A percentile compares a stretch with the other conserved stretches of the same genome.
These are phyloP conservation scores for Exserohilum turcica DNA, from an alignment of 2,329 filamentous ascomycete species.

Conservation along the genomic window DNA sequence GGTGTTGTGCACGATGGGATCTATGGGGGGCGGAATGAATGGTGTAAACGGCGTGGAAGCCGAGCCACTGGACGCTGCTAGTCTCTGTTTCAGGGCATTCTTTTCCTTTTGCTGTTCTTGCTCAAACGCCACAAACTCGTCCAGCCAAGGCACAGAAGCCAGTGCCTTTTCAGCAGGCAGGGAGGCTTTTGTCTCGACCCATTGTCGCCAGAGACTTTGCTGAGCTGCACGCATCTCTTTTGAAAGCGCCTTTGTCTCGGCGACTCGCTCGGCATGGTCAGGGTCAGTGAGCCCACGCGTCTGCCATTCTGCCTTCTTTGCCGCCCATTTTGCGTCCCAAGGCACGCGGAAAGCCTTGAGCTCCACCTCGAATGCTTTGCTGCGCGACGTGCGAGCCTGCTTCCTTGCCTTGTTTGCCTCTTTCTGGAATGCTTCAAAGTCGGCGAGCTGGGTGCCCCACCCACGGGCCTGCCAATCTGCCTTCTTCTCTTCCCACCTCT, in stretches of 20 bases:
- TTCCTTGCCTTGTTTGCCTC: not conserved
- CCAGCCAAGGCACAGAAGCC: conserved; percentile 4
- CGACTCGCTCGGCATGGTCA: not conserved
- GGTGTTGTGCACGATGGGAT: conserved; percentile 31
- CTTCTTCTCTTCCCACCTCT: conserved; percentile 14
- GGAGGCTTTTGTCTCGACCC: not conserved
- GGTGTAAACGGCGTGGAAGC: conserved; percentile 25
- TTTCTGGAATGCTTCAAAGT: conserved; percentile 1
- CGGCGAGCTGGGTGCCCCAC: conserved; percentile 2
- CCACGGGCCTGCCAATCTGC: conserved; percentile 4
- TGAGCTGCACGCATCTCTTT: not conserved
- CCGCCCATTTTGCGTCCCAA: not conserved
- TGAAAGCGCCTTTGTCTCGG: not conserved
- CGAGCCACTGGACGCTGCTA: not conserved
- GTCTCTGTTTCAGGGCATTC: conserved; percentile 16
- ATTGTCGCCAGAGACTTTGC: not conserved
- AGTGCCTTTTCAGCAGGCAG: not conserved
- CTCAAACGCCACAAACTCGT: conserved; percentile 6
- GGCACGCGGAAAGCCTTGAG: not conserved
- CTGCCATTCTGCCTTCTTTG: conserved; percentile 1
- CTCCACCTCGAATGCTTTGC: not conserved
- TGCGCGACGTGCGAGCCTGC: not conserved
- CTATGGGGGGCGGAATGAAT: conserved; percentile 28
- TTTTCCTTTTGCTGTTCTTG: conserved; percentile 4
- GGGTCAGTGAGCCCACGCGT: not conserved